phyloP scores from a whole-genome alignment of 441 rosid genomes.

The Flueggea neowawraea region DNA sequence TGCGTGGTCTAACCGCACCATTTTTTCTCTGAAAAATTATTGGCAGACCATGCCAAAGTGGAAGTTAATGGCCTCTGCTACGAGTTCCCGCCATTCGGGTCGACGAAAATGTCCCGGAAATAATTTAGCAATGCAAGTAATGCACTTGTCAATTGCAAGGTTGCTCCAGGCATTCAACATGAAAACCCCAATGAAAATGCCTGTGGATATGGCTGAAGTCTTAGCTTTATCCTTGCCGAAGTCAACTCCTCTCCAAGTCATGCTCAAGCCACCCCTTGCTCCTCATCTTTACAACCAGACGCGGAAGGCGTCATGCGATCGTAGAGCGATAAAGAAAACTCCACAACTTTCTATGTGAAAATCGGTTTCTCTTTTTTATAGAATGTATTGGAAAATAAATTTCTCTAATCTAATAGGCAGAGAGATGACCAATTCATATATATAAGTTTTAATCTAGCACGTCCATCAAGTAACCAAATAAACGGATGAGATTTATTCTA shows the following conservation, averaged over 20 bases:
- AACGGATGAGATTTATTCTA: too few relatives aligned
- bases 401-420: too few relatives aligned
- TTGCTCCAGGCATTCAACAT: conserved; percentile 29
- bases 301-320: too few relatives aligned
- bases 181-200: conserved; percentile 8
- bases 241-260: conserved; percentile 33
- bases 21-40: conserved; percentile 33
- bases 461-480: too few relatives aligned
- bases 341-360: too few relatives aligned
- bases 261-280: conserved; percentile 28
- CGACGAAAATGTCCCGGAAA: conserved; percentile 26
- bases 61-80: conserved; percentile 25
- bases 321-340: too few relatives aligned
- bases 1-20: conserved; percentile 30
- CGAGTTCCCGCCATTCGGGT: conserved; percentile 27
- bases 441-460: too few relatives aligned
- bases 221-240: conserved; percentile 23
- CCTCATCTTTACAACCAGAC: conserved; percentile 16
- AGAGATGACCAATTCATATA: too few relatives aligned
- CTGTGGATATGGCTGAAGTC: conserved; percentile 30
- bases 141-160: conserved; percentile 25
- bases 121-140: conserved; percentile 22
- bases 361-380: too few relatives aligned
- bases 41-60: conserved; percentile 14
- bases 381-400: too few relatives aligned